Evolutionary conservation across 2,329 filamentous ascomycete species (phyloP).

Genomic region (Pseudogymnoascus sp.): DNA sequence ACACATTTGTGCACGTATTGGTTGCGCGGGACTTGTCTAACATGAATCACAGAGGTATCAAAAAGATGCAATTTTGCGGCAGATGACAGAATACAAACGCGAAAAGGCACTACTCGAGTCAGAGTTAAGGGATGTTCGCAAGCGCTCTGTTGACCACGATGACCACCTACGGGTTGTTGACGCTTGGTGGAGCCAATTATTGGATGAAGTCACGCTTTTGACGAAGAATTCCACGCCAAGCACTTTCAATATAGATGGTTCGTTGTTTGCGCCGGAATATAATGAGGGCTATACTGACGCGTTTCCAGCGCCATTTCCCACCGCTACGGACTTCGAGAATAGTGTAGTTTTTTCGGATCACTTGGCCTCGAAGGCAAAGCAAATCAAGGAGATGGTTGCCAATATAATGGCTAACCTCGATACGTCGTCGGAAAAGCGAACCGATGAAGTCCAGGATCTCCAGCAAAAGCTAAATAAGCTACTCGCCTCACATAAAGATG

Average conservation of each 20-base stretch:
- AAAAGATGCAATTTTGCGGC: slow-evolving; percentile 93
- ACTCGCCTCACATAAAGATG: slow-evolving; percentile 74
- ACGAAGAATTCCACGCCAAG: slow-evolving; percentile 43
- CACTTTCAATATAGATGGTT: slow-evolving; percentile 36
- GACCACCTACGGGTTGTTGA: slow-evolving; percentile 88
- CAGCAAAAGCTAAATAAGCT: slow-evolving; percentile 69
- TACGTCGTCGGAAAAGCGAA: slow-evolving; percentile 44
- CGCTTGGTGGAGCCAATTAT: slow-evolving; percentile 68
- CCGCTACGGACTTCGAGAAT: slow-evolving; percentile 55
- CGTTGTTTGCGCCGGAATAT: slow-evolving; percentile 16
- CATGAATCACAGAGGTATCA: slow-evolving; percentile 61
- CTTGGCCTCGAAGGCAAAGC: slow-evolving; percentile 65
- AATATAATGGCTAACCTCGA: slow-evolving; percentile 56
- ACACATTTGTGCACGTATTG: background rate
- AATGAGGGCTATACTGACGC: slow-evolving; percentile 21
- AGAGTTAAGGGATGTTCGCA: slow-evolving; percentile 72
- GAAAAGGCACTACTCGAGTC: slow-evolving; percentile 76
- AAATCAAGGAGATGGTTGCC: slow-evolving; percentile 68
- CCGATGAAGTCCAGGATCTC: slow-evolving; percentile 63
- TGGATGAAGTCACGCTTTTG: slow-evolving; percentile 59
- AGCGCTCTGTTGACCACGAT: slow-evolving; percentile 74
- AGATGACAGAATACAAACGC: slow-evolving; percentile 97
- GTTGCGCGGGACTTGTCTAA: background rate
- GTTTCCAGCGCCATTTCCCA: slow-evolving; percentile 47
- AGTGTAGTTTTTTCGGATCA: slow-evolving; percentile 72